A percentile compares a stretch with the other conserved stretches of the same genome.
Conservation (phyloP, 345 rosid genomes). For the Mangifera indica region DNA sequence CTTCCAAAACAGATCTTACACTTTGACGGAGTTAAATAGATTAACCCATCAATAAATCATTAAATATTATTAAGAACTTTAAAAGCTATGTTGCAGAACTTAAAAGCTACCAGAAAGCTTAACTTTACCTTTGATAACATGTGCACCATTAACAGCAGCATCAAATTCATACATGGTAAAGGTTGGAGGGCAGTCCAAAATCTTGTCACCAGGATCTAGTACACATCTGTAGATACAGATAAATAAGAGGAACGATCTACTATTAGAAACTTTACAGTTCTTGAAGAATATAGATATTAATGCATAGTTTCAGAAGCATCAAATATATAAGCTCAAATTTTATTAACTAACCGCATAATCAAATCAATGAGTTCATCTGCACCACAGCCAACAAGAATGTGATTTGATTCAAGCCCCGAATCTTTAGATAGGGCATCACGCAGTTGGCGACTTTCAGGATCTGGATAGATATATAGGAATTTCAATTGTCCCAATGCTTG, state of each 20-base stretch:
- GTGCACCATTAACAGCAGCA: constrained; percentile 87
- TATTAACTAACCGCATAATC: constrained; percentile 76
- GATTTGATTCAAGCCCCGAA: constrained; percentile 80
- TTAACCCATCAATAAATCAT: not conserved
- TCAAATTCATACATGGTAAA: constrained; percentile 98
- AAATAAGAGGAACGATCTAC: not conserved
- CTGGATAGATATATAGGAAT: constrained; percentile 88
- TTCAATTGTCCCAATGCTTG: constrained; percentile 87
- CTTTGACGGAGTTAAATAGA: not conserved
- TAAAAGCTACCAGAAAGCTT: not conserved
- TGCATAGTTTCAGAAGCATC: not conserved
- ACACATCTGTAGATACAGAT: constrained; percentile 58
- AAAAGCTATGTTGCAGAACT: not conserved
- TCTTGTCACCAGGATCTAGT: constrained; percentile 94
- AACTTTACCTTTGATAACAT: constrained; percentile 68
- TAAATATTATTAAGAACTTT: constrained; percentile 1
- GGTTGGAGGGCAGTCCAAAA: constrained; percentile 95
- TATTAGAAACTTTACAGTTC: not conserved
- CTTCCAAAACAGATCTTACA: not conserved
- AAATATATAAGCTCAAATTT: not conserved
- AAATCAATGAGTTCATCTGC: constrained; percentile 95
- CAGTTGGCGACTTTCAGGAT: constrained; percentile 76
- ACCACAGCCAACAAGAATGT: constrained; percentile 95
- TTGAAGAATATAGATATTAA: not conserved
- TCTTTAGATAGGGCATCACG: constrained; percentile 84